phyloP scores from a whole-genome alignment of 306 rosid genomes.

The Fragaria nilgerrensis region DNA sequence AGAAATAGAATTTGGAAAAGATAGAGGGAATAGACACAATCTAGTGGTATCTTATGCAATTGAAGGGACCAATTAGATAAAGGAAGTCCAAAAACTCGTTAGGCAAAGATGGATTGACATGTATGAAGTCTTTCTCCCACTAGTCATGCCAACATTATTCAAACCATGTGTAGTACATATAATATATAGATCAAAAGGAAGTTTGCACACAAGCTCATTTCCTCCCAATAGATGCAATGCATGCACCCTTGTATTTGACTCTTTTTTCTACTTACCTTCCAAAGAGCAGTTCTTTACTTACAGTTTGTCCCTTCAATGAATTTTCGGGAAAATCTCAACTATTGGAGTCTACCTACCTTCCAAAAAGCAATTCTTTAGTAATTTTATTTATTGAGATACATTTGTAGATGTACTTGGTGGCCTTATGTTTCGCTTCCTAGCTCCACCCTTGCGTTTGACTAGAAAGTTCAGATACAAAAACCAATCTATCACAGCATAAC shows the following conservation, averaged over 20 bases:
- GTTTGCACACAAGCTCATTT: neutral
- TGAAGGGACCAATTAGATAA: neutral
- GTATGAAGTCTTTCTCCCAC: neutral
- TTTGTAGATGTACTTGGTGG: neutral
- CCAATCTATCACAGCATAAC: neutral
- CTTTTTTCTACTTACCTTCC: neutral
- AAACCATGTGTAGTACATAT: neutral
- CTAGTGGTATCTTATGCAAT: neutral
- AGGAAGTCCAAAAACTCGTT: neutral
- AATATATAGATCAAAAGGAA: neutral
- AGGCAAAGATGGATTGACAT: neutral
- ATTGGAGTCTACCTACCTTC: neutral
- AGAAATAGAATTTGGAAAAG: neutral
- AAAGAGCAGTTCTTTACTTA: neutral
- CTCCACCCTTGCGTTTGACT: neutral
- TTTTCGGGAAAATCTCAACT: neutral
- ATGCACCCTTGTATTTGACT: neutral
- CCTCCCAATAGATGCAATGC: neutral
- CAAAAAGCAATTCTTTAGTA: neutral
- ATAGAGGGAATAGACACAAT: neutral
- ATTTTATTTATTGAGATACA: neutral
- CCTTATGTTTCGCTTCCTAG: neutral
- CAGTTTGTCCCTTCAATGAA: neutral
- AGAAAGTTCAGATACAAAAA: neutral
- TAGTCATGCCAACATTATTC: neutral